Percentiles rank a stretch among this genome's conserved stretches.
These are phyloP conservation scores for Oehlia diaphana DNA, from an alignment of 192 early-diverging fungal species.

Conservation along the genomic window DNA sequence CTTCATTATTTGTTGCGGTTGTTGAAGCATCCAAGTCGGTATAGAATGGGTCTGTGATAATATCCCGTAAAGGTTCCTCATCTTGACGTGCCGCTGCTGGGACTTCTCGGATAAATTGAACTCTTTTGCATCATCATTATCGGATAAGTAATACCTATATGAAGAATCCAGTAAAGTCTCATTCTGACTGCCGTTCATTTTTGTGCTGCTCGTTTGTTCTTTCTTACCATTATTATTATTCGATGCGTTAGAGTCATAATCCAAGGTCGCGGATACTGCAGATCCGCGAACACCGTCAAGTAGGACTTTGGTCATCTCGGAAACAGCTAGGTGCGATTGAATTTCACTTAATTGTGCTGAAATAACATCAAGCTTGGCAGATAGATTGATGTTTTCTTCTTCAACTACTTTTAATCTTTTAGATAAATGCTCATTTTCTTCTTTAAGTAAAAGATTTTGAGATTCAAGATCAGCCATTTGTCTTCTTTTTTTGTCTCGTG, in stretches of 20 bases:
- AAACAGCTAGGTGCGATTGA: slow-evolving; percentile 38
- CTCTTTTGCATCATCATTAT: neutral
- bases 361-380: slow-evolving; percentile 33
- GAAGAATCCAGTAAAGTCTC: neutral
- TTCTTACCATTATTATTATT: slow-evolving; percentile 14
- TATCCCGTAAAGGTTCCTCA: slow-evolving; percentile 28
- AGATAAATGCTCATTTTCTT: slow-evolving; percentile 49
- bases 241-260: neutral
- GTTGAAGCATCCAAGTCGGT: slow-evolving; percentile 30
- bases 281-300: slow-evolving; percentile 55
- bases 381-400: slow-evolving; percentile 46
- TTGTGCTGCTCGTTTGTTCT: neutral
- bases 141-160: neutral
- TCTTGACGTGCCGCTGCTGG: slow-evolving; percentile 30
- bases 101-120: slow-evolving; percentile 21
- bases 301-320: slow-evolving; percentile 36
- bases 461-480: slow-evolving; percentile 60
- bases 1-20: slow-evolving; percentile 33
- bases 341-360: slow-evolving; percentile 36
- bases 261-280: slow-evolving; percentile 47
- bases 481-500: slow-evolving; percentile 72
- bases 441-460: slow-evolving; percentile 47
- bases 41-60: slow-evolving; percentile 9
- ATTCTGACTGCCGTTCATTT: neutral
- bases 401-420: slow-evolving; percentile 55